phyloP scores from a whole-genome alignment of 2,329 filamentous ascomycete species.

The Apiospora koreana region DNA sequence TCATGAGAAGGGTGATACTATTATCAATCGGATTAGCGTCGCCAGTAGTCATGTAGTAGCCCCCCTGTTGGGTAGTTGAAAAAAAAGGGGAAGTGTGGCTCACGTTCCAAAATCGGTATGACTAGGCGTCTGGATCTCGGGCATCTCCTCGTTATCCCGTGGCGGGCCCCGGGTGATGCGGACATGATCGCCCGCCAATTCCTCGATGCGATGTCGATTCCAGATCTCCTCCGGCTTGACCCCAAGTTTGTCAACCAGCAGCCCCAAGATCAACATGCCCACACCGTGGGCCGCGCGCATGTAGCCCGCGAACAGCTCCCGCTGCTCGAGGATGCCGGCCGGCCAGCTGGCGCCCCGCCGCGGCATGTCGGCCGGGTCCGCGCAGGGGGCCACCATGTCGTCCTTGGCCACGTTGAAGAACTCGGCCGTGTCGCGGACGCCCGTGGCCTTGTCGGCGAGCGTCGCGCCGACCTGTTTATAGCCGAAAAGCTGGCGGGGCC shows the following conservation, averaged over 20 bases:
- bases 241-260: conserved; percentile 30
- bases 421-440: conserved; percentile 33
- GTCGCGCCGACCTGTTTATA: conserved; percentile 34
- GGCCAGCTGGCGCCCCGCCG: conserved; percentile 27
- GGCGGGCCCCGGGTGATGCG: conserved; percentile 33
- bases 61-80: too few species aligned
- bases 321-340: conserved; percentile 21
- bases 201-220: conserved; percentile 30
- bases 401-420: conserved; percentile 37
- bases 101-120: conserved; percentile 40
- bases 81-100: conserved; percentile 15
- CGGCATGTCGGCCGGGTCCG: conserved; percentile 20
- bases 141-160: conserved; percentile 30
- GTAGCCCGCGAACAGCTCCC: conserved; percentile 29
- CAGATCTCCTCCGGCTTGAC: conserved; percentile 27
- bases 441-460: conserved; percentile 25
- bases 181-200: conserved; percentile 33
- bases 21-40: neutral
- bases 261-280: conserved; percentile 28
- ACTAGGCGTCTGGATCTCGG: conserved; percentile 33
- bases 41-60: too few species aligned
- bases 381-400: conserved; percentile 26
- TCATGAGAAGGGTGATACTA: conserved; percentile 40
- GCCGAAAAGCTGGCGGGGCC: conserved; percentile 29
- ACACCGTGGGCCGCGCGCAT: conserved; percentile 28